Evolutionary conservation across 2,329 filamentous ascomycete species (phyloP), one percentile per base, ranked within the genome.

Genomic region (Didymella arachidicola): DNA sequence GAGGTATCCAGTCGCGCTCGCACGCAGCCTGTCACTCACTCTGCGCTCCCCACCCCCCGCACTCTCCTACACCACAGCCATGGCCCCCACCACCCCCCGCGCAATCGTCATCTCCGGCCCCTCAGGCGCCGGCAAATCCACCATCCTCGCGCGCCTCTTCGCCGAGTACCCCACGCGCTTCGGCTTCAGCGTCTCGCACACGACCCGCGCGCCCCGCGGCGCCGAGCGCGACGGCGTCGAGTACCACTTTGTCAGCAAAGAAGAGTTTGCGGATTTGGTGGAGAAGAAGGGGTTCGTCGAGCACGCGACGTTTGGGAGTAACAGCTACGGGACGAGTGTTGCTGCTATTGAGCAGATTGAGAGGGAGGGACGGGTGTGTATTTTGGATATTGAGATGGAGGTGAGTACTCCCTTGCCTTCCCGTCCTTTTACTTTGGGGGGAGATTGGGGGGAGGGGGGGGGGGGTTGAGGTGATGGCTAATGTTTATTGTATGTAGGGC

Each of bases 341-440:
- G 83, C 84, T 77, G 92, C 92, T 27, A 92, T 97, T 63, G 85
- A 89, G 77, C 87, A 91, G 71, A 88, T 93, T 75, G 85, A 85
- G 2, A 84, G 86, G 60, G 86, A 88, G 79, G 89, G 88, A 18
- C 84, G 84, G 71, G 86, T 93, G 41, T 94, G 93, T 61, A 87
- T 97, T 46, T 81, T 97, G 67, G 94, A 98, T 77, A 98, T 97
- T 74, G 94, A 97, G 83, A 97, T 97, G 92, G 93, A 97, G 86
- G 88, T 89, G 75, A 6, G 62, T 49, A 19, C 1, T 4, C 4
- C 25, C 3, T 12, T 32, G 34, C 18, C 16, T 18, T n/a, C n/a
- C n/a, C n/a, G n/a, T n/a, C n/a, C n/a, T n/a, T n/a, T 2, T 22
- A 22, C 22, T 2, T 2, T 22, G 22, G 3, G 22, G 22, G 3